Evolutionary conservation across 1,284 basidiomycete genomes (phyloP).

Genomic region (Microbotryum intermedium): DNA sequence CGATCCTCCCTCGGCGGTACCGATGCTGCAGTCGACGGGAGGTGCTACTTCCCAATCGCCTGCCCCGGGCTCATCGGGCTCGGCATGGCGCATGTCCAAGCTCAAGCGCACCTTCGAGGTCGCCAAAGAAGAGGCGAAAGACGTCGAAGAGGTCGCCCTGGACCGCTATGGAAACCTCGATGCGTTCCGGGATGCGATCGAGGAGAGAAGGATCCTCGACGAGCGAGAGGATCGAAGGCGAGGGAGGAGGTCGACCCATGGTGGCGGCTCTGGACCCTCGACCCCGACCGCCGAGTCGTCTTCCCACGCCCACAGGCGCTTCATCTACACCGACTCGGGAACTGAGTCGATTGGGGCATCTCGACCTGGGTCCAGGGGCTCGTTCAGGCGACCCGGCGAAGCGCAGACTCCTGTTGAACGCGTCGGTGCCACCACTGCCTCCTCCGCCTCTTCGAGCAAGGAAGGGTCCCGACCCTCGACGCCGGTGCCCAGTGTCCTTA

Average conservation of each 20-base stretch:
- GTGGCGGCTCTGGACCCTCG: conserved; percentile 35
- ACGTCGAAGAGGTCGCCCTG: conserved; percentile 71
- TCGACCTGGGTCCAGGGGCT: conserved; percentile 43
- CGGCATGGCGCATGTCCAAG: conserved; percentile 97
- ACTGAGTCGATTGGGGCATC: too few species aligned
- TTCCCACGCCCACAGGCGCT: conserved; percentile 44
- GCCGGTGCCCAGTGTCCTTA: conserved; percentile 80
- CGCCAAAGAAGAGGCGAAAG: conserved; percentile 60
- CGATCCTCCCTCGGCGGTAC: conserved; percentile 51
- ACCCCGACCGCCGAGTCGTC: conserved; percentile 14
- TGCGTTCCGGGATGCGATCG: conserved; percentile 77
- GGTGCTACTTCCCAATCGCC: conserved; percentile 41
- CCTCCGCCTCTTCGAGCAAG: conserved; percentile 22
- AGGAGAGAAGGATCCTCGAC: conserved; percentile 75
- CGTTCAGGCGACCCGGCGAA: conserved; percentile 69
- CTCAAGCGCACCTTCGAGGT: conserved; percentile 79
- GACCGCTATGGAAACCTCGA: conserved; percentile 79
- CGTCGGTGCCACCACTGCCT: background rate
- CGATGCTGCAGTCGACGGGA: conserved; percentile 32
- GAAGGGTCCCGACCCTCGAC: conserved; percentile 43
- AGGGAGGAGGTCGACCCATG: conserved; percentile 46
- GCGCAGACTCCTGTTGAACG: too few species aligned
- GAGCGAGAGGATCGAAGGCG: conserved; percentile 47
- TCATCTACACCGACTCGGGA: too few species aligned
- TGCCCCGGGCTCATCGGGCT: conserved; percentile 79